Percentiles rank a stretch among this genome's conserved stretches.
These are phyloP conservation scores for Phialophora tarda DNA, from an alignment of 2,329 filamentous ascomycete genomes.

Conservation along the genomic window DNA sequence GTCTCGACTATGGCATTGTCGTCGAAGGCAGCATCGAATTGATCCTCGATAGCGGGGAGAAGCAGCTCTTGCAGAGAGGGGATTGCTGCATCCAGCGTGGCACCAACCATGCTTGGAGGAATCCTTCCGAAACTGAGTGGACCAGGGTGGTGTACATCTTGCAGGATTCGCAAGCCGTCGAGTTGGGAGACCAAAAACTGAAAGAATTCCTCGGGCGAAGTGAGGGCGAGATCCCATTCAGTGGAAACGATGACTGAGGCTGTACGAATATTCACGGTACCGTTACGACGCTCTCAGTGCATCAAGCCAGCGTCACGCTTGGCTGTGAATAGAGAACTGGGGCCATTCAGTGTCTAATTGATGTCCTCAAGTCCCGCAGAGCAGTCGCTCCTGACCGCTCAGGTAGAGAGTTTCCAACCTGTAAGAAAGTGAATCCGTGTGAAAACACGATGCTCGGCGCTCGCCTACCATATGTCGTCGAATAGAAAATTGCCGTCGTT, in stretches of 20 bases:
- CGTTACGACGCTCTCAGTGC: no score
- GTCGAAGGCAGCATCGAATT: constrained; percentile 60
- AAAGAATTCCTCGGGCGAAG: constrained; percentile 27
- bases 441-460: no score
- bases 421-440: neutral
- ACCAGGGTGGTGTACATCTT: constrained; percentile 29
- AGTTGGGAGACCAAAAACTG: constrained; percentile 16
- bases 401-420: neutral
- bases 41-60: constrained; percentile 58
- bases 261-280: no score
- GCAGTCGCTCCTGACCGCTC: neutral
- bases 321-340: no score
- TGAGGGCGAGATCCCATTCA: constrained; percentile 26
- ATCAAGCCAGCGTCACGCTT: no score
- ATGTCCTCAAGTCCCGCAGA: no score
- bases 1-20: constrained; percentile 61
- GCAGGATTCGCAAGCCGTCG: constrained; percentile 25
- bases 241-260: constrained; percentile 21
- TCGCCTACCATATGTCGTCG: neutral
- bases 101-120: constrained; percentile 49
- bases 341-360: no score
- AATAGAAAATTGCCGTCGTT: neutral
- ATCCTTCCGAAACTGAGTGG: constrained; percentile 41
- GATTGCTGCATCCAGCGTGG: constrained; percentile 62
- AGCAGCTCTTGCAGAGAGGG: constrained; percentile 53